phyloP scores from a whole-genome alignment of 1,139 yeast genomes.

The Insectozyma bohioensis region DNA sequence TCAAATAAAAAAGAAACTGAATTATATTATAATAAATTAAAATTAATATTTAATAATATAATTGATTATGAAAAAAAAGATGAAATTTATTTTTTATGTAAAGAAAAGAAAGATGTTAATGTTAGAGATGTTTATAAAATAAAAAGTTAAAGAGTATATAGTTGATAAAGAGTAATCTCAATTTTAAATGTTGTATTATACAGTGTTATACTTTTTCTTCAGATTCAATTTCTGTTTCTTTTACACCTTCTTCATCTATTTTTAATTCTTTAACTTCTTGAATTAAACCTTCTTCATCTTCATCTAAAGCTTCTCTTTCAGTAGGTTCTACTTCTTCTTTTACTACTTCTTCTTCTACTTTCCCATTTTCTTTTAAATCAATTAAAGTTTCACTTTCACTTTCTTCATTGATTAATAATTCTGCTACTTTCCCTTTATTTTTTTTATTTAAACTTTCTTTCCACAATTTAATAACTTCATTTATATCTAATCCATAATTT shows the following conservation, averaged over 20 bases:
- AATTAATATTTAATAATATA: conserved; percentile 60
- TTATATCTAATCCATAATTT: conserved; percentile 60
- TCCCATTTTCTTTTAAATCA: conserved; percentile 20
- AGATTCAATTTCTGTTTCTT: conserved; percentile 1
- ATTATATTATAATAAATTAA: conserved; percentile 55
- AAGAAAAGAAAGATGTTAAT: conserved; percentile 38
- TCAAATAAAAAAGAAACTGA: conserved; percentile 55
- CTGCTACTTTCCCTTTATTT: conserved; percentile 61
- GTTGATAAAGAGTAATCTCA: conserved; percentile 1
- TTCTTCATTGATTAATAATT: conserved; percentile 44
- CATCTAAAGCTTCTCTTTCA: conserved; percentile 8
- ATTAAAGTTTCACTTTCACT: conserved; percentile 59
- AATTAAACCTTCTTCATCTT: conserved; percentile 17
- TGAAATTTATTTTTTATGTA: conserved; percentile 74
- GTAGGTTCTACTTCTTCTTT: conserved; percentile 14
- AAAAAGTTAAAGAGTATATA: no score
- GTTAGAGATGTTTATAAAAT: conserved; percentile 49
- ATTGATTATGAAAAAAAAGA: conserved; percentile 26
- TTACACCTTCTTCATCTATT: conserved; percentile 1
- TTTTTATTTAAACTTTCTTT: conserved; percentile 50
- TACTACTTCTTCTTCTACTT: conserved; percentile 16
- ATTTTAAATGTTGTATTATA: no score
- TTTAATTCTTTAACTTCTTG: conserved; percentile 6
- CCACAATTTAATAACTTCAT: conserved; percentile 60
- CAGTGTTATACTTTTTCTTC: conserved; percentile 1